Percentiles rank a stretch among this genome's conserved stretches.
These are phyloP conservation scores for Suillus luteus DNA, from an alignment of 768 basidiomycete species.

Conservation along the genomic window DNA sequence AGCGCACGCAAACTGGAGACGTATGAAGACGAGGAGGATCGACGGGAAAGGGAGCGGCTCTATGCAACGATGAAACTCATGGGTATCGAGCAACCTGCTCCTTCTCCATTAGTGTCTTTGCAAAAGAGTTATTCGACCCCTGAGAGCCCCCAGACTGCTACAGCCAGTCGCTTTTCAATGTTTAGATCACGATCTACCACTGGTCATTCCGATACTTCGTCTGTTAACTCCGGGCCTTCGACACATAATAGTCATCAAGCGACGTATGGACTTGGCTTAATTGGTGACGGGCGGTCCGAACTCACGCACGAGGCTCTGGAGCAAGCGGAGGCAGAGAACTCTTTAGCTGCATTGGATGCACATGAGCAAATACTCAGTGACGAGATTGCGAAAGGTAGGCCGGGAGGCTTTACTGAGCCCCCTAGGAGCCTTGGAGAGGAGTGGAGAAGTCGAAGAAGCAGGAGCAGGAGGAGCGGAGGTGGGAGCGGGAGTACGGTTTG, in stretches of 20 bases:
- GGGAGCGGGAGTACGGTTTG: slow-evolving; percentile 82
- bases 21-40: slow-evolving; percentile 91
- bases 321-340: slow-evolving; percentile 76
- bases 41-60: slow-evolving; percentile 81
- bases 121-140: slow-evolving; percentile 46
- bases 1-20: slow-evolving; percentile 81
- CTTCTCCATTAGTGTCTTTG: slow-evolving; percentile 35
- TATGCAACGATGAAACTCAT: slow-evolving; percentile 92
- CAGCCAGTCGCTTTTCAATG: slow-evolving; percentile 63
- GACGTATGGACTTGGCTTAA: slow-evolving; percentile 33
- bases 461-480: slow-evolving; percentile 47
- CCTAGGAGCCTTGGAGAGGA: slow-evolving; percentile 47
- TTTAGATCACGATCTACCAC: slow-evolving; percentile 57
- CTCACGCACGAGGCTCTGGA: slow-evolving; percentile 77
- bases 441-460: slow-evolving; percentile 55
- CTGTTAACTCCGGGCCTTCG: slow-evolving; percentile 47
- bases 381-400: slow-evolving; percentile 74
- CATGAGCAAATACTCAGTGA: slow-evolving; percentile 71
- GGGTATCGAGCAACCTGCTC: slow-evolving; percentile 77
- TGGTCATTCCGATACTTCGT: slow-evolving; percentile 48
- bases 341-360: slow-evolving; percentile 76
- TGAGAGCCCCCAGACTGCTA: slow-evolving; percentile 26
- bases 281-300: slow-evolving; percentile 35
- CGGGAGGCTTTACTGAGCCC: slow-evolving; percentile 78
- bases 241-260: slow-evolving; percentile 35